Evolutionary conservation across 1,284 basidiomycete genomes (phyloP).

Genomic region (Papiliotrema laurentii): DNA sequence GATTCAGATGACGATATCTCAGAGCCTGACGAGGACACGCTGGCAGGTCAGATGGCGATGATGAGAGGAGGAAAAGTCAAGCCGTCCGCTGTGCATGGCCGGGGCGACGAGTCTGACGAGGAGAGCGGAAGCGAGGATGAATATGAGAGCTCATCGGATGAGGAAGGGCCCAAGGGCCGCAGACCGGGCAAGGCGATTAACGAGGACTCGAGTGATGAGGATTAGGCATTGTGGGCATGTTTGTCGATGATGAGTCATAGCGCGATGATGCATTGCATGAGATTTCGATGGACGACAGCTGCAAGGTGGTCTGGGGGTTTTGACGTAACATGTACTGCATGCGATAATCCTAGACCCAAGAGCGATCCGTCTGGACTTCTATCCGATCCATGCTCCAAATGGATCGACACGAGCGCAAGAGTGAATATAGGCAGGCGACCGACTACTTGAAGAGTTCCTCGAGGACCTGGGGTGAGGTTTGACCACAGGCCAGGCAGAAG

Average conservation of each 20-base stretch:
- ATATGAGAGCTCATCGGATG: conserved; percentile 12
- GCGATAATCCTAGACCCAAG: too few relatives aligned
- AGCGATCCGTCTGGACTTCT: too few relatives aligned
- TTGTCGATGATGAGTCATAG: not conserved
- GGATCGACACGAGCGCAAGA: too few relatives aligned
- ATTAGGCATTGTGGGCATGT: too few relatives aligned
- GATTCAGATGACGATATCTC: conserved; percentile 74
- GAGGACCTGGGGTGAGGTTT: conserved; percentile 31
- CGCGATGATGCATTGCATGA: not conserved
- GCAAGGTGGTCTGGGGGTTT: too few relatives aligned
- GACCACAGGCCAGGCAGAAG: not conserved
- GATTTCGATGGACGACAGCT: not conserved
- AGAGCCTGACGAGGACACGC: conserved; percentile 88
- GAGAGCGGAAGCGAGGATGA: conserved; percentile 53
- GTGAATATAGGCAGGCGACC: too few relatives aligned
- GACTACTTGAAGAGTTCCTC: conserved; percentile 45
- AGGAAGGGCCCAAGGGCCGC: conserved; percentile 15
- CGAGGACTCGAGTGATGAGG: conserved; percentile 21
- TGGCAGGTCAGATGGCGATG: conserved; percentile 97
- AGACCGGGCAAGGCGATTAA: conserved; percentile 26
- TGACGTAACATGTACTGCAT: too few relatives aligned
- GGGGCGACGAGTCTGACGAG: conserved; percentile 53
- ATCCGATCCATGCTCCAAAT: too few relatives aligned
- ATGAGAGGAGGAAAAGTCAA: conserved; percentile 92
- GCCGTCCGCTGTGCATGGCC: conserved; percentile 49